Base-by-base conservation (phyloP, 2,329 filamentous ascomycete species). In the Fusarium longipes region DNA sequence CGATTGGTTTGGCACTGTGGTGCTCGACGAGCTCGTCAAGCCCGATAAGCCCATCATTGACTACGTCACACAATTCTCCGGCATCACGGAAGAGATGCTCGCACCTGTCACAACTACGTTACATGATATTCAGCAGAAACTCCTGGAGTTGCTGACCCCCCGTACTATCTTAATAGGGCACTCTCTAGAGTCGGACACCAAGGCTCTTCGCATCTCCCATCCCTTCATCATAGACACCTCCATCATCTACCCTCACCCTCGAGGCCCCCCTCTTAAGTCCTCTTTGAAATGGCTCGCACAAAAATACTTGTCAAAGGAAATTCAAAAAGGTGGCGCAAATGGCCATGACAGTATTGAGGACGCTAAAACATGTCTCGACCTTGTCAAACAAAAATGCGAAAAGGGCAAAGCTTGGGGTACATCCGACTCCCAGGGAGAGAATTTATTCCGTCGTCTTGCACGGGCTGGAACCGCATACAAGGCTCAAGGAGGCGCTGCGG, bases 261-360 rank as follows among this genome's bases (percentile, higher is more conserved):
- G 93, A 33, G 96, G 96, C 0, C 90, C 93, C 1, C 95, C 95
- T 1, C 85, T 97, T 65, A 98, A 97, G 77, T 93, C 93, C 38
- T 93, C 92, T 4, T 85, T 99, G 55, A 97, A 96, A 79, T 98
- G 89, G 84, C 87, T 99, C 3, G 86, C 91, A 0, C 89, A 95
- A 70, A 96, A 95, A 75, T 97, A 95, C 73, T 86, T 98, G 18
- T 86, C 86, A 50, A 91, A 92, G 57, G 92, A 96, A 76, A 97
- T 99, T 52, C 96, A 99, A 76, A 93, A 92, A 72, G 89, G 89
- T 40, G 91, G 91, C 49, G 83, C 84, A 17, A 76, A 76, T 17
- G 96, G 96, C 17, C 96, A 99, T 76, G 91, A 98, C 82, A 96
- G 92, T 59, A 86, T 97, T 65, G 96, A 99, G 78, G 96, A 99